phyloP scores from a whole-genome alignment of 192 early-diverging fungal genomes.

The Backusella tarrabulga region DNA sequence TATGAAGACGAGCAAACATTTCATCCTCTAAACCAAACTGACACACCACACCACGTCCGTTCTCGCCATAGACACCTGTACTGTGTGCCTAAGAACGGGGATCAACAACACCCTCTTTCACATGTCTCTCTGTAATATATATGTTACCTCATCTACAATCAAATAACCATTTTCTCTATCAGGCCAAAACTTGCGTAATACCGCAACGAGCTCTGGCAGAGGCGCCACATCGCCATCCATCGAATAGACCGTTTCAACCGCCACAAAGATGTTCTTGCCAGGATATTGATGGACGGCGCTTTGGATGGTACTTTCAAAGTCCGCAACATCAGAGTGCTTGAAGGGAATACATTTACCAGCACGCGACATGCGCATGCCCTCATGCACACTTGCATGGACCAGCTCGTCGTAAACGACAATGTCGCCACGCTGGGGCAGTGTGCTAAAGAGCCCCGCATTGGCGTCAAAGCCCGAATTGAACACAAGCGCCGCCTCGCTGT shows the following conservation, averaged over 20 bases:
- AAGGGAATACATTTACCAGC: slow-evolving; percentile 50
- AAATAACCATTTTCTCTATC: slow-evolving; percentile 55
- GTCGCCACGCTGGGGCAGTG: slow-evolving; percentile 64
- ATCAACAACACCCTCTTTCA: background rate
- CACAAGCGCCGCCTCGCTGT: slow-evolving; percentile 58
- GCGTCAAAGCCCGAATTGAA: slow-evolving; percentile 92
- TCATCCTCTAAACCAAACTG: slow-evolving; percentile 59
- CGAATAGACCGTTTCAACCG: slow-evolving; percentile 76
- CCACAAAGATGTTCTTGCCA: slow-evolving; percentile 61
- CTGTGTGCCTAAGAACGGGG: slow-evolving; percentile 59
- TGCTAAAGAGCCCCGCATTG: slow-evolving; percentile 67
- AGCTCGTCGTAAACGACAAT: slow-evolving; percentile 69
- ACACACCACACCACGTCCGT: slow-evolving; percentile 67
- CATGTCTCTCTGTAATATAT: background rate
- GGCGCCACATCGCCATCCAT: slow-evolving; percentile 85
- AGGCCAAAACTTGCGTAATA: slow-evolving; percentile 40
- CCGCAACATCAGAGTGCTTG: slow-evolving; percentile 62
- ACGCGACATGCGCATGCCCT: slow-evolving; percentile 65
- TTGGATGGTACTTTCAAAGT: slow-evolving; percentile 40
- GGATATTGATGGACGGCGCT: background rate
- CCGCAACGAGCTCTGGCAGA: slow-evolving; percentile 58
- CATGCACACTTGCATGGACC: slow-evolving; percentile 83
- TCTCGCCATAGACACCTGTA: slow-evolving; percentile 69
- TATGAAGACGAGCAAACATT: slow-evolving; percentile 76
- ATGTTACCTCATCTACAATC: slow-evolving; percentile 79